Evolutionary conservation across 75 land plant species (phyloP).

Genomic region (Picea glauca): DNA sequence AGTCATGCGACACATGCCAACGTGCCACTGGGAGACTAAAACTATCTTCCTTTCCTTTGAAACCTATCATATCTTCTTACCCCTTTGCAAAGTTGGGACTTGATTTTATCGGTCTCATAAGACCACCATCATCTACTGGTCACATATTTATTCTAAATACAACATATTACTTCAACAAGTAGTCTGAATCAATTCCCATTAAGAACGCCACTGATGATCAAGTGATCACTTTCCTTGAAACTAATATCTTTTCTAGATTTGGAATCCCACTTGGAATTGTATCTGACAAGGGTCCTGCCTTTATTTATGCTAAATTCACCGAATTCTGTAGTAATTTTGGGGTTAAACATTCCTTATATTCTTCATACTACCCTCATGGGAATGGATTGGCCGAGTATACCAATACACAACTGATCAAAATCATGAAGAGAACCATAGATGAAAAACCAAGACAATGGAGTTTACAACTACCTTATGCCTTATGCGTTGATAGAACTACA

Average conservation of each 20-base stretch:
- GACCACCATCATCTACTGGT: background rate
- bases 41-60: background rate
- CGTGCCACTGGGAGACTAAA: background rate
- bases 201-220: background rate
- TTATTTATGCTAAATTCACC: background rate
- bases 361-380: background rate
- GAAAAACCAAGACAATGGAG: no score
- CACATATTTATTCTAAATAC: background rate
- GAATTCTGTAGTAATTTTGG: background rate
- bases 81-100: background rate
- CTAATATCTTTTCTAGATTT: background rate
- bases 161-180: background rate
- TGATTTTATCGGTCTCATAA: background rate
- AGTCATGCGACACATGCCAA: background rate
- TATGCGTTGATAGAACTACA: no score
- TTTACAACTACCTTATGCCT: no score
- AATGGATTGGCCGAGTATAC: background rate
- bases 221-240: background rate
- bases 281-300: background rate
- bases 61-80: background rate
- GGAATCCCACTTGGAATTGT: background rate
- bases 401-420: background rate
- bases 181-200: background rate
- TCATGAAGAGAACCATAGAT: background rate
- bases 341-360: background rate